Conservation (phyloP, 352 stramenopile genomes). For the Pythium phragmitis region DNA sequence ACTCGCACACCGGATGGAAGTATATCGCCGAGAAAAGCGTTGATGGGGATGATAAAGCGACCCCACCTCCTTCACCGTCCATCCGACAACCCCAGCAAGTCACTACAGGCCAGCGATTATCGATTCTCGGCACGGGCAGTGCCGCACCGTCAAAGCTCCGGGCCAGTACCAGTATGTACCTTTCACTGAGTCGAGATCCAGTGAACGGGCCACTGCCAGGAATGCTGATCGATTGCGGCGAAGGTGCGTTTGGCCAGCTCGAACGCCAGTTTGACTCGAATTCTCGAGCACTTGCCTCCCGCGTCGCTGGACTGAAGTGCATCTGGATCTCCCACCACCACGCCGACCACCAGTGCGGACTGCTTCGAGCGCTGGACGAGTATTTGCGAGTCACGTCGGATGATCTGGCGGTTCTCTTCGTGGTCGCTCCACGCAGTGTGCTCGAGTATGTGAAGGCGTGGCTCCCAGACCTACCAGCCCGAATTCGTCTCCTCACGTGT, state of each 20-base stretch:
- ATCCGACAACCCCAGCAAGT: background rate
- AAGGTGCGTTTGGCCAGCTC: constrained; percentile 94
- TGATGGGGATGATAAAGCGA: constrained; percentile 9
- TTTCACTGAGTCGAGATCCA: constrained; percentile 45
- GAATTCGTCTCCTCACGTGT: constrained; percentile 45
- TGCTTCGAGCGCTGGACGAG: constrained; percentile 89
- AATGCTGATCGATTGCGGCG: constrained; percentile 94
- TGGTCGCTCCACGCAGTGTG: constrained; percentile 56
- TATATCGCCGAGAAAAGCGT: constrained; percentile 18
- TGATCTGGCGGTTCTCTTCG: constrained; percentile 25
- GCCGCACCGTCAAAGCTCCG: constrained; percentile 96
- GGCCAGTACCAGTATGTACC: constrained; percentile 94
- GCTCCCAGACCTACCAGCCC: constrained; percentile 30
- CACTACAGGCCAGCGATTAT: constrained; percentile 33
- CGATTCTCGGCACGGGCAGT: constrained; percentile 95
- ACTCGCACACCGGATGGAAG: constrained; percentile 45
- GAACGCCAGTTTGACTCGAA: constrained; percentile 51
- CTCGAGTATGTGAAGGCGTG: constrained; percentile 56
- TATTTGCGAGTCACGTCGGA: constrained; percentile 34
- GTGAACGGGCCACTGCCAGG: background rate
- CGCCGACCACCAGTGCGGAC: constrained; percentile 95
- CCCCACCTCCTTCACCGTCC: background rate
- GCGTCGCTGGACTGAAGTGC: constrained; percentile 69
- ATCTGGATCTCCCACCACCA: constrained; percentile 98
- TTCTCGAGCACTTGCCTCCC: constrained; percentile 22